Evolutionary conservation across 2,329 filamentous ascomycete species (phyloP).

Genomic region (Pyrenophora graminea): DNA sequence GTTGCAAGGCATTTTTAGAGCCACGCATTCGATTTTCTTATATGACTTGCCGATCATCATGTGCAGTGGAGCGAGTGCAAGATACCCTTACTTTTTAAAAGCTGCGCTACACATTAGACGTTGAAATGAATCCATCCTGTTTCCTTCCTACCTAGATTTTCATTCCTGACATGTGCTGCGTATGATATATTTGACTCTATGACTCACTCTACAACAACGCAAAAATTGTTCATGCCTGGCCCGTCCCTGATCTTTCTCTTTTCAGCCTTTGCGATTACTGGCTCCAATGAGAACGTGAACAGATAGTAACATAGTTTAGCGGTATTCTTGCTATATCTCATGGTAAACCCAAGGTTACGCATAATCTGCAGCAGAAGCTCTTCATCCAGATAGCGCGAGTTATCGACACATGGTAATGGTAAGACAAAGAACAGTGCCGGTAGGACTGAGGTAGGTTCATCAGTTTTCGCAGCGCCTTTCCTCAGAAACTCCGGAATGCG

Average conservation of each 20-base stretch:
- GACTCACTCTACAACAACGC: slow-evolving; percentile 65
- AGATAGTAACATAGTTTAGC: slow-evolving; percentile 87
- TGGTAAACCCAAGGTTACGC: slow-evolving; percentile 72
- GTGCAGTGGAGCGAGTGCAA: no score
- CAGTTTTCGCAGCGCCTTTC: slow-evolving; percentile 8
- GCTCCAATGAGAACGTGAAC: slow-evolving; percentile 63
- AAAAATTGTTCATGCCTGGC: slow-evolving; percentile 84
- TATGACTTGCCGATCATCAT: no score
- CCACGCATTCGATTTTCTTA: no score
- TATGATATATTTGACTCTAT: not conserved
- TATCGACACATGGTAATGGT: slow-evolving; percentile 82
- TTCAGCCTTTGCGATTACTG: slow-evolving; percentile 53
- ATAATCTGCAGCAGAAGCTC: slow-evolving; percentile 72
- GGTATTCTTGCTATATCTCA: slow-evolving; percentile 71
- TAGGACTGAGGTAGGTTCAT: slow-evolving; percentile 19
- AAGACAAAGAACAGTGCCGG: slow-evolving; percentile 86
- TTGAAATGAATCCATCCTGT: no score
- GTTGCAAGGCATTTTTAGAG: no score
- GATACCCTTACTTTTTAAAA: no score
- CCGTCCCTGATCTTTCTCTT: slow-evolving; percentile 82
- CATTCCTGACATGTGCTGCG: no score
- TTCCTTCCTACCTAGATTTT: no score
- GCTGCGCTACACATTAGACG: no score
- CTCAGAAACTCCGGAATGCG: slow-evolving; percentile 42
- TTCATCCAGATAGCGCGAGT: slow-evolving; percentile 87